Conservation (phyloP, 345 rosid species). For the Punica granatum region DNA sequence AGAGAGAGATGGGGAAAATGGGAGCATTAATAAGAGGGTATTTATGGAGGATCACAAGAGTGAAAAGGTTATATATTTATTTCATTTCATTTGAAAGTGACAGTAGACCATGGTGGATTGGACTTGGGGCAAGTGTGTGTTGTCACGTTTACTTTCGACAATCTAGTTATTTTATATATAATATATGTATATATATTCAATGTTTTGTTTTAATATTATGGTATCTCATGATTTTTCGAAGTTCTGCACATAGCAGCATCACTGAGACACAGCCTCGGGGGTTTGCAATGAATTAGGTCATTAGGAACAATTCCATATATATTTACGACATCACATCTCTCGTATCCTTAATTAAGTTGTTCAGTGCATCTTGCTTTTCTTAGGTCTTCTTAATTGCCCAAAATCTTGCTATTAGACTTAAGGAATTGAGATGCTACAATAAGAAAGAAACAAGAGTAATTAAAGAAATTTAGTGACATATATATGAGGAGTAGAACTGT, state of each 20-base stretch:
- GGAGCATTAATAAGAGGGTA: conserved; percentile 19
- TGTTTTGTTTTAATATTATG: too few species aligned
- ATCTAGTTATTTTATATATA: too few species aligned
- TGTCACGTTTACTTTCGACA: too few species aligned
- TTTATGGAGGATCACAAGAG: conserved; percentile 40
- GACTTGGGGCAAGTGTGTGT: too few species aligned
- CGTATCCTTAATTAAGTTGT: too few species aligned
- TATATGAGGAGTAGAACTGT: conserved; percentile 39
- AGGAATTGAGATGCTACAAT: conserved; percentile 19
- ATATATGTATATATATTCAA: neutral
- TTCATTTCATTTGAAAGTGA: conserved; percentile 24
- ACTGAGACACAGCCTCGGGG: too few species aligned
- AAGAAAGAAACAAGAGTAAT: conserved; percentile 9
- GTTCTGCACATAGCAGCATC: too few species aligned
- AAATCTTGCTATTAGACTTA: neutral
- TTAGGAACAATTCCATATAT: neutral
- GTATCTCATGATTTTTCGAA: too few species aligned
- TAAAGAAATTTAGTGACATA: conserved; percentile 20
- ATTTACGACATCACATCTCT: too few species aligned
- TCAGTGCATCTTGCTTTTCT: too few species aligned
- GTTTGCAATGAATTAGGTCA: neutral
- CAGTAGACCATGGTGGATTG: neutral
- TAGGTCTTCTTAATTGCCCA: neutral
- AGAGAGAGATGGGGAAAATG: conserved; percentile 62
- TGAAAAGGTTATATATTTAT: conserved; percentile 31